Percentiles rank a stretch among this genome's conserved stretches.
phyloP scores from a whole-genome alignment of 202 grass and related monocot species.

The Zoysia matrella region DNA sequence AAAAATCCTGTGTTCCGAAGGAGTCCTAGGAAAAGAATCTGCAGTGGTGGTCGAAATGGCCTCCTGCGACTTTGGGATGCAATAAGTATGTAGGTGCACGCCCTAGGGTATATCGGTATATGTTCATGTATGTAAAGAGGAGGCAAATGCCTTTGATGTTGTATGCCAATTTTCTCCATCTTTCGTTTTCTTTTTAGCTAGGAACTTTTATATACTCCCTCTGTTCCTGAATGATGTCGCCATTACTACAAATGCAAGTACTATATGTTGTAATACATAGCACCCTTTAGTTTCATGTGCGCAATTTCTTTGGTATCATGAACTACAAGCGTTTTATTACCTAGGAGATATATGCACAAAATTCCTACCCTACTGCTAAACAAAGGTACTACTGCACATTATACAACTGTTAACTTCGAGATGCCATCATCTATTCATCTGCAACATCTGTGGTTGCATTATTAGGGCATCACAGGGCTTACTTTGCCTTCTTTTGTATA shows the following conservation, averaged over 20 bases:
- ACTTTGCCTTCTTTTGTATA: not conserved
- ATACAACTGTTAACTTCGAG: not conserved
- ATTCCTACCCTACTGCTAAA: not conserved
- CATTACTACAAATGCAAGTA: no score
- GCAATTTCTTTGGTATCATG: constrained; percentile 2
- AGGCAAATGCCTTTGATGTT: constrained; percentile 43
- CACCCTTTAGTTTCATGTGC: not conserved
- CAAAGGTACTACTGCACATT: not conserved
- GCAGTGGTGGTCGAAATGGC: constrained; percentile 93
- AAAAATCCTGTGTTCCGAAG: no score
- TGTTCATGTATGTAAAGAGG: constrained; percentile 7
- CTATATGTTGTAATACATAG: not conserved
- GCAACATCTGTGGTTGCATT: not conserved
- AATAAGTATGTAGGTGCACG: constrained; percentile 74
- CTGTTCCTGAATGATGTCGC: no score
- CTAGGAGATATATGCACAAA: constrained; percentile 5
- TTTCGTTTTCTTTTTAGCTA: constrained; percentile 21
- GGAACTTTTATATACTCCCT: not conserved
- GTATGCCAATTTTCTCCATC: constrained; percentile 34
- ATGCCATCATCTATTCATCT: not conserved
- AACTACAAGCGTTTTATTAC: not conserved
- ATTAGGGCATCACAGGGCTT: not conserved
- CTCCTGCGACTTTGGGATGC: constrained; percentile 96
- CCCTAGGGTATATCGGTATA: constrained; percentile 25
- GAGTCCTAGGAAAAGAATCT: constrained; percentile 74